Percentiles rank a stretch among this genome's conserved stretches.
These are phyloP conservation scores for Verbena officinalis DNA, from an alignment of 257 asterid genomes.

Conservation along the genomic window DNA sequence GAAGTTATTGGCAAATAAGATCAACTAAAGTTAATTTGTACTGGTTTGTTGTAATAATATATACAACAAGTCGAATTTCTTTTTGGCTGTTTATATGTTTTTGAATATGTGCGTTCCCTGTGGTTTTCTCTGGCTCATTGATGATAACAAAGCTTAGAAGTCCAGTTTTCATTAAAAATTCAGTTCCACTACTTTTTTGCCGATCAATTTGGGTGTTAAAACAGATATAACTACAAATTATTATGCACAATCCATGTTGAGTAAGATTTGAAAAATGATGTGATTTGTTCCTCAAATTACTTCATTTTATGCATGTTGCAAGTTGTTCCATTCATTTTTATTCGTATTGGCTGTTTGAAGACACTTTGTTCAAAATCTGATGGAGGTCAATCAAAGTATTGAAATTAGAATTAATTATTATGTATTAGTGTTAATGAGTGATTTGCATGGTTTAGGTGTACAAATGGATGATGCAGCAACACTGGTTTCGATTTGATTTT, in stretches of 20 bases:
- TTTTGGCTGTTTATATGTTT: background rate
- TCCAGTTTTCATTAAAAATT: background rate
- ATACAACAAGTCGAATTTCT: background rate
- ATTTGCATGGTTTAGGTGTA: conserved; percentile 60
- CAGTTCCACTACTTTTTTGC: background rate
- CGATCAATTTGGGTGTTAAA: background rate
- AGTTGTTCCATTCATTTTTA: background rate
- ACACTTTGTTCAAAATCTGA: conserved; percentile 19
- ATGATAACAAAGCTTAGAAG: background rate
- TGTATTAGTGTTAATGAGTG: conserved; percentile 17
- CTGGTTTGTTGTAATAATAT: no score
- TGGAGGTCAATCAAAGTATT: conserved; percentile 7
- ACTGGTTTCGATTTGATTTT: conserved; percentile 87
- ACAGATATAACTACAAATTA: background rate
- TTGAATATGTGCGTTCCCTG: background rate
- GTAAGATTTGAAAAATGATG: background rate
- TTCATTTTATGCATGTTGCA: background rate
- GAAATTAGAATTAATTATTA: conserved; percentile 11
- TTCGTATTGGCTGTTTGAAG: conserved; percentile 7
- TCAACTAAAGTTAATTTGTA: no score
- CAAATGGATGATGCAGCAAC: conserved; percentile 94
- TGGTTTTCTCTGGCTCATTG: conserved; percentile 14
- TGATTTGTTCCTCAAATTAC: background rate
- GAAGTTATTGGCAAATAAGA: no score
- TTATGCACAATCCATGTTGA: background rate